Percentiles rank a stretch among this genome's conserved stretches.
Evolutionary conservation across 2,329 filamentous ascomycete genomes (phyloP).

Genomic region (Cordyceps fumosorosea): DNA sequence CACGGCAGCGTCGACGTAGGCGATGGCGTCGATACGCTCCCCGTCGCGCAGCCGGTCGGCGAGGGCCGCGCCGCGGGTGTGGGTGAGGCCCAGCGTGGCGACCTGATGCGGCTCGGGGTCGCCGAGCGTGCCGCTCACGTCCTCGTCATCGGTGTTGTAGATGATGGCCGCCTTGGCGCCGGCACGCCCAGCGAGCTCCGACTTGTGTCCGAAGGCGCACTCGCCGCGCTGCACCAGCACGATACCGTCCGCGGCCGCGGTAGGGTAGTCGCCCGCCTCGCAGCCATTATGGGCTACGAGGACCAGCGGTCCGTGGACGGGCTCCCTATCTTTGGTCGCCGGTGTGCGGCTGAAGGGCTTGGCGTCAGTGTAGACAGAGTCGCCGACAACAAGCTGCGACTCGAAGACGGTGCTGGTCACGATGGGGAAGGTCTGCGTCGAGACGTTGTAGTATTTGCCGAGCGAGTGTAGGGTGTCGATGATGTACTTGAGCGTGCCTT

Average conservation of each 20-base stretch:
- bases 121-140: slow-evolving; percentile 62
- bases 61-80: slow-evolving; percentile 50
- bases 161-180: slow-evolving; percentile 66
- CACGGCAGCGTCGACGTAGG: slow-evolving; percentile 54
- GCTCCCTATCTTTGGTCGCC: slow-evolving; percentile 52
- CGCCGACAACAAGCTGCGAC: slow-evolving; percentile 49
- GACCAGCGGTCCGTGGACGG: slow-evolving; percentile 53
- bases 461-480: slow-evolving; percentile 46
- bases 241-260: slow-evolving; percentile 53
- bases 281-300: slow-evolving; percentile 59
- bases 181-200: slow-evolving; percentile 57
- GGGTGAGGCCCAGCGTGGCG: slow-evolving; percentile 61
- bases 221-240: slow-evolving; percentile 64
- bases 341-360: slow-evolving; percentile 60
- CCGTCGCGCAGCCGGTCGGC: slow-evolving; percentile 47
- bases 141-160: slow-evolving; percentile 63
- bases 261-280: slow-evolving; percentile 54
- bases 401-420: slow-evolving; percentile 54
- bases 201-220: slow-evolving; percentile 68
- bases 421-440: slow-evolving; percentile 58
- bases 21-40: slow-evolving; percentile 44
- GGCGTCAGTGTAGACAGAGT: slow-evolving; percentile 43
- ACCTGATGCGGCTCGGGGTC: slow-evolving; percentile 52
- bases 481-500: slow-evolving; percentile 59
- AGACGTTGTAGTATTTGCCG: slow-evolving; percentile 54